A percentile compares a stretch with the other conserved stretches of the same genome.
These are phyloP conservation scores for Dioscorea alata DNA, from an alignment of 106 monocot genomes.

Conservation along the genomic window DNA sequence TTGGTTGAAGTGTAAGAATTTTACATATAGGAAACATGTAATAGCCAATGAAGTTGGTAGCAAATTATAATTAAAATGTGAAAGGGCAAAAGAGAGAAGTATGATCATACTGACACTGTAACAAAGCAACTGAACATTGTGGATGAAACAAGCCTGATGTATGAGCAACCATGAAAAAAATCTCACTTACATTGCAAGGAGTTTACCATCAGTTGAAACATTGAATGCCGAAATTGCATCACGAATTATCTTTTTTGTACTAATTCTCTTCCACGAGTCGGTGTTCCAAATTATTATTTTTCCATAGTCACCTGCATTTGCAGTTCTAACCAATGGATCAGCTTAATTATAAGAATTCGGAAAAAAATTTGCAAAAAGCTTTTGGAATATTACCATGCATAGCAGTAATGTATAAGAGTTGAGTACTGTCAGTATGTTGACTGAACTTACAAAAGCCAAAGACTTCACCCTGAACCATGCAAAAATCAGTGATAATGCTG, in stretches of 20 bases:
- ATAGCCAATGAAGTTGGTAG: too few species aligned
- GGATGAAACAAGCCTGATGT: too few species aligned
- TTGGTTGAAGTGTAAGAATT: too few species aligned
- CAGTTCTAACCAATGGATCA: conserved; percentile 8
- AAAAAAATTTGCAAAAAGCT: neutral
- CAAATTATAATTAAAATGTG: too few species aligned
- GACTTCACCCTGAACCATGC: conserved; percentile 55
- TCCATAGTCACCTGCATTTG: conserved; percentile 53
- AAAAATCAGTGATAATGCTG: too few species aligned
- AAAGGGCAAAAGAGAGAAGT: too few species aligned
- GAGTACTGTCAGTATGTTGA: conserved; percentile 22
- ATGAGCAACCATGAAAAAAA: neutral
- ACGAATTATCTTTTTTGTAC: conserved; percentile 45
- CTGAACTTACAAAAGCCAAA: conserved; percentile 82
- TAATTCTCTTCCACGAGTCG: conserved; percentile 60
- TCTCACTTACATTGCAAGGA: conserved; percentile 52
- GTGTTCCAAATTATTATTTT: conserved; percentile 63
- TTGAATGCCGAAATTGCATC: conserved; percentile 69
- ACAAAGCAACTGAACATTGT: too few species aligned
- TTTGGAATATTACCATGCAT: conserved; percentile 48
- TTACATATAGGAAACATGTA: too few species aligned
- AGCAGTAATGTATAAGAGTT: conserved; percentile 45
- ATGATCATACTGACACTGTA: too few species aligned
- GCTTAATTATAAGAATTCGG: neutral
- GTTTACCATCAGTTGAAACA: conserved; percentile 46